Evolutionary conservation across 2,329 filamentous ascomycete genomes (phyloP).

Genomic region (Phialophora expanda): DNA sequence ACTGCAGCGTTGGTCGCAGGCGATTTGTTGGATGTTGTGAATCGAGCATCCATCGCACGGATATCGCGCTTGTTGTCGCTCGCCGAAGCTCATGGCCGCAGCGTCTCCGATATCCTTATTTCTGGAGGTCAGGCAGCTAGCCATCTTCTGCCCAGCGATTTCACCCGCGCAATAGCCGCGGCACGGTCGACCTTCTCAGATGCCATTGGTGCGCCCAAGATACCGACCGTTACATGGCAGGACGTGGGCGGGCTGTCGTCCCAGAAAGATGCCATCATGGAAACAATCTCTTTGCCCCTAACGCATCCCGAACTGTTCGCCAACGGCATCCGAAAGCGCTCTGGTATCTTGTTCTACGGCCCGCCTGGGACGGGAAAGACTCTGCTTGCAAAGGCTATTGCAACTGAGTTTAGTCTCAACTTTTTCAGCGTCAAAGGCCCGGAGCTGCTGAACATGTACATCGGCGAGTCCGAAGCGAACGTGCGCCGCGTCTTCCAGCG

Average conservation of each 20-base stretch:
- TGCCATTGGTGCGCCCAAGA: slow-evolving; percentile 95
- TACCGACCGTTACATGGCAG: slow-evolving; percentile 94
- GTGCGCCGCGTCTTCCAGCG: slow-evolving; percentile 87
- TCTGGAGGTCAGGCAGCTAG: slow-evolving; percentile 80
- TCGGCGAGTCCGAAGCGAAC: slow-evolving; percentile 91
- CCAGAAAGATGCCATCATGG: slow-evolving; percentile 95
- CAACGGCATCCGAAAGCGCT: slow-evolving; percentile 97
- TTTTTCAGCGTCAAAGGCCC: slow-evolving; percentile 95
- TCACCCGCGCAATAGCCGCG: slow-evolving; percentile 90
- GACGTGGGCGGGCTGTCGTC: slow-evolving; percentile 92
- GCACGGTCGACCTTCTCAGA: slow-evolving; percentile 98
- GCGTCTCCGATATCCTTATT: slow-evolving; percentile 73
- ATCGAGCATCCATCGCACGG: slow-evolving; percentile 80
- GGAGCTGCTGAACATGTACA: slow-evolving; percentile 93
- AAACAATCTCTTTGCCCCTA: slow-evolving; percentile 92
- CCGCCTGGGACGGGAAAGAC: slow-evolving; percentile 92
- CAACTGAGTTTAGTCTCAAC: slow-evolving; percentile 90
- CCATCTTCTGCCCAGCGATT: slow-evolving; percentile 80
- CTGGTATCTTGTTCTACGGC: slow-evolving; percentile 89
- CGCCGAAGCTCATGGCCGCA: slow-evolving; percentile 49
- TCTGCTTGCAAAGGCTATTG: slow-evolving; percentile 88
- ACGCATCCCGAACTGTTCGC: slow-evolving; percentile 92
- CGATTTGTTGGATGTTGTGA: slow-evolving; percentile 91
- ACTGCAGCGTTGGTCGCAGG: slow-evolving; percentile 94
- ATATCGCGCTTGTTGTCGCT: slow-evolving; percentile 76